These are phyloP conservation scores for Cyberlindnera americana DNA, from an alignment of 805 yeast species.

Conservation along the genomic window DNA sequence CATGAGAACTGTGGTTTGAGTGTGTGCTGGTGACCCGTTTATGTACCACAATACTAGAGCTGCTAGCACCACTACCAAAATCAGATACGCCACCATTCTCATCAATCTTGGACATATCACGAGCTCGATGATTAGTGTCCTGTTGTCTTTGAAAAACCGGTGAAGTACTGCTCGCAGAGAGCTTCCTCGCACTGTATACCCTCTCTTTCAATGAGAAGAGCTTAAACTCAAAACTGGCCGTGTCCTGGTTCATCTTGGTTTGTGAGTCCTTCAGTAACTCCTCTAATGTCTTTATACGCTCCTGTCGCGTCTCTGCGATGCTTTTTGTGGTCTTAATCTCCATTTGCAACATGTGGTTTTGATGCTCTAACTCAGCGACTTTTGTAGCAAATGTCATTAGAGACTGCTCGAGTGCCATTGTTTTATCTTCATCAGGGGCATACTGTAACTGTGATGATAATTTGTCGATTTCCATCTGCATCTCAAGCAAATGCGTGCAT, in stretches of 20 bases:
- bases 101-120: conserved; percentile 9
- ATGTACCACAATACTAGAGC: neutral
- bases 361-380: conserved; percentile 58
- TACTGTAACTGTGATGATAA: conserved; percentile 33
- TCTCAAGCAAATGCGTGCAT: conserved; percentile 31
- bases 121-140: neutral
- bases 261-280: conserved; percentile 43
- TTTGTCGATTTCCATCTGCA: conserved; percentile 41
- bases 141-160: neutral
- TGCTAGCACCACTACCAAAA: neutral
- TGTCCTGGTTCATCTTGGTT: neutral
- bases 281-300: conserved; percentile 54
- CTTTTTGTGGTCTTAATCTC: conserved; percentile 54
- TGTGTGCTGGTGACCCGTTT: neutral
- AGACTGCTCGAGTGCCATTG: conserved; percentile 53
- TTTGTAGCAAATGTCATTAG: conserved; percentile 55
- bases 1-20: neutral
- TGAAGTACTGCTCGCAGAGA: conserved; percentile 21
- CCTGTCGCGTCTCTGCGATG: conserved; percentile 54
- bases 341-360: conserved; percentile 52
- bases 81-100: conserved; percentile 1
- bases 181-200: conserved; percentile 26
- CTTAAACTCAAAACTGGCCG: conserved; percentile 13
- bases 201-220: conserved; percentile 20
- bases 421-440: conserved; percentile 38